Conservation (phyloP, 257 asterid species). For the Mentha longifolia region DNA sequence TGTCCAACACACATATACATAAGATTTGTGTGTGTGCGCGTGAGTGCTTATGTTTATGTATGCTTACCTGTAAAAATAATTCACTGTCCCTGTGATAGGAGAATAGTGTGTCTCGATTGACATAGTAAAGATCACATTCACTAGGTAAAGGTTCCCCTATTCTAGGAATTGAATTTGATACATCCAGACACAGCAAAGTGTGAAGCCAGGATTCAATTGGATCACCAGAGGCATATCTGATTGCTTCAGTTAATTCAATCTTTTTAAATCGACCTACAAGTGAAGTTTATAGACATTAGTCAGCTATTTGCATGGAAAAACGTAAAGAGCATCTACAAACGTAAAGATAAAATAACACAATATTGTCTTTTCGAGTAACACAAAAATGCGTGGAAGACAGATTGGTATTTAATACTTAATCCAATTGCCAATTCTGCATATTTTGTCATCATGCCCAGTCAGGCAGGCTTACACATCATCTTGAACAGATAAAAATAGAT, state of each 20-base stretch:
- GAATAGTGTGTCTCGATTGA: conserved; percentile 93
- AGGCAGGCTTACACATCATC: conserved; percentile 4
- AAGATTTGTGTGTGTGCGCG: background rate
- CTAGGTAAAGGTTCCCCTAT: conserved; percentile 79
- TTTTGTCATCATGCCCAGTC: conserved; percentile 1
- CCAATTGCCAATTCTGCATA: conserved; percentile 3
- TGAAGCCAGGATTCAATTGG: conserved; percentile 91
- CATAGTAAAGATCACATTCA: conserved; percentile 92
- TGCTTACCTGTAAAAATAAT: conserved; percentile 77
- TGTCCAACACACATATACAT: background rate
- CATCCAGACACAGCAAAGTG: conserved; percentile 87
- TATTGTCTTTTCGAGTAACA: background rate
- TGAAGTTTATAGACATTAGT: conserved; percentile 27
- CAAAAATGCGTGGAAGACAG: conserved; percentile 1
- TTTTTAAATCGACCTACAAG: conserved; percentile 84
- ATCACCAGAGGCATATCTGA: conserved; percentile 97
- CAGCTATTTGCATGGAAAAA: conserved; percentile 21
- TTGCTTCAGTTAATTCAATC: conserved; percentile 89
- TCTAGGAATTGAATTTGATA: conserved; percentile 63
- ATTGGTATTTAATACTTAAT: conserved; percentile 11
- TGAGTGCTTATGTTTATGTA: background rate
- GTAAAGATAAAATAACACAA: background rate
- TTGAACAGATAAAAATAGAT: background rate
- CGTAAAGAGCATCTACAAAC: conserved; percentile 14
- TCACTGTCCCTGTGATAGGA: conserved; percentile 90